Percentiles rank a stretch among this genome's conserved stretches.
Conservation (phyloP, 495 filamentous ascomycete genomes). For the Penicillium diatomitis region DNA sequence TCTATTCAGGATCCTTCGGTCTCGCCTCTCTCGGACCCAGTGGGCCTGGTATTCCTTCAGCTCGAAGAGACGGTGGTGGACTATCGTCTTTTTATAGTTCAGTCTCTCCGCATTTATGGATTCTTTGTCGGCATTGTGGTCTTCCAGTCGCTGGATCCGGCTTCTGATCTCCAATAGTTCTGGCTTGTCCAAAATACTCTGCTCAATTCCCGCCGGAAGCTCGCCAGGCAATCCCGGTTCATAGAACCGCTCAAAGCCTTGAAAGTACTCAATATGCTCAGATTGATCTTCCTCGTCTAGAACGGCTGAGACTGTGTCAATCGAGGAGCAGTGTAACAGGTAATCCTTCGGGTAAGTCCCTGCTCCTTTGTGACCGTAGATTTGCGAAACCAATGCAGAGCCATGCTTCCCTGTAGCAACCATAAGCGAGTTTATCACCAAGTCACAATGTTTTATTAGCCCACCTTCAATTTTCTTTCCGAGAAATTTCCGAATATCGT, state of each 20-base stretch:
- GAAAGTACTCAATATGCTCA: conserved; percentile 16
- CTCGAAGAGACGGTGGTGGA: conserved; percentile 5
- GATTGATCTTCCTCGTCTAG: conserved; percentile 14
- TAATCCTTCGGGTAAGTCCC: conserved; percentile 14
- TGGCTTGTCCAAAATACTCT: conserved; percentile 9
- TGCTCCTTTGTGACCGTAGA: conserved; percentile 12
- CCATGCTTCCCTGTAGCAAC: conserved; percentile 10
- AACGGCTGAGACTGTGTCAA: conserved; percentile 13
- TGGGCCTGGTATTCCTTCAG: conserved; percentile 11
- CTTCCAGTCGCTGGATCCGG: conserved; percentile 6
- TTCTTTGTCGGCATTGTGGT: conserved; percentile 1
- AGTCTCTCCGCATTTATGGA: conserved; percentile 7
- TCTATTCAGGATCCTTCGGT: conserved; percentile 11
- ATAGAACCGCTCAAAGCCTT: conserved; percentile 11
- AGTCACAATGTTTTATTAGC: not conserved
- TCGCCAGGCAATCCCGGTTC: conserved; percentile 9
- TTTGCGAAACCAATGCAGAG: conserved; percentile 16
- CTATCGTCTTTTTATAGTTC: conserved; percentile 7
- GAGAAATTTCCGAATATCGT: conserved; percentile 9
- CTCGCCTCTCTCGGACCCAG: conserved; percentile 9
- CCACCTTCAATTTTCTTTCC: conserved; percentile 10
- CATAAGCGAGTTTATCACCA: too few relatives aligned
- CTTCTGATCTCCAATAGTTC: conserved; percentile 6
- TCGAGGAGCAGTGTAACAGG: conserved; percentile 11
- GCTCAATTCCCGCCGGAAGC: conserved; percentile 8